Evolutionary conservation across 2,329 filamentous ascomycete species (phyloP).

Genomic region (Epicoccum nigrum): DNA sequence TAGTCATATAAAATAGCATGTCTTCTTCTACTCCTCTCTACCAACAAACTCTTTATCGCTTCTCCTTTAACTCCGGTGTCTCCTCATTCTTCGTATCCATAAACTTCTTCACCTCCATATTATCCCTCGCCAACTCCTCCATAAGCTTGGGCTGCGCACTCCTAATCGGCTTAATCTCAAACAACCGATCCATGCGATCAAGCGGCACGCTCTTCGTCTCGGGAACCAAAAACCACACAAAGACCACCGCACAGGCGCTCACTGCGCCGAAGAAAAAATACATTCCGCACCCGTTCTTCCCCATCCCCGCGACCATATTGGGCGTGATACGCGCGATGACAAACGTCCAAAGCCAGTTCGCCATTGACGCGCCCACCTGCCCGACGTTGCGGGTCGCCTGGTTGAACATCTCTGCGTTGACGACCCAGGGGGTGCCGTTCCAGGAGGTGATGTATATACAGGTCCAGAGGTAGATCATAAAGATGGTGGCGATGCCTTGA

Average conservation of each 20-base stretch:
- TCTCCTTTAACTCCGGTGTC: conserved; percentile 5
- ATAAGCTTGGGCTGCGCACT: conserved; percentile 43
- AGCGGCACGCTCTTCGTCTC: conserved; percentile 56
- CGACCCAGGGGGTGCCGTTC: conserved; percentile 78
- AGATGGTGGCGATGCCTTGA: conserved; percentile 66
- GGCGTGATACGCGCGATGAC: conserved; percentile 72
- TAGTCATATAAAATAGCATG: too few species aligned
- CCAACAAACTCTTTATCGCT: neutral
- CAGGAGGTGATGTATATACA: conserved; percentile 72
- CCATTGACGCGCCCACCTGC: conserved; percentile 67
- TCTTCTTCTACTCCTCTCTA: too few species aligned
- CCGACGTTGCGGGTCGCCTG: conserved; percentile 64
- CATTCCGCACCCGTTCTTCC: conserved; percentile 44
- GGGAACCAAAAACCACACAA: conserved; percentile 49
- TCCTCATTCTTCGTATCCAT: conserved; percentile 11
- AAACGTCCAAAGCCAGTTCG: conserved; percentile 77
- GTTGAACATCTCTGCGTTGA: conserved; percentile 77
- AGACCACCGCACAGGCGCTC: conserved; percentile 51
- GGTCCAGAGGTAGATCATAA: conserved; percentile 78
- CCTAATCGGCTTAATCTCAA: conserved; percentile 51
- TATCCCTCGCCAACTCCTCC: conserved; percentile 16
- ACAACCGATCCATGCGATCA: conserved; percentile 56
- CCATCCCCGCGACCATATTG: conserved; percentile 63
- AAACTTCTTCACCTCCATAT: conserved; percentile 12
- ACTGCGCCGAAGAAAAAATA: conserved; percentile 58